phyloP scores from a whole-genome alignment of 768 basidiomycete species.

The Mycena crocata region DNA sequence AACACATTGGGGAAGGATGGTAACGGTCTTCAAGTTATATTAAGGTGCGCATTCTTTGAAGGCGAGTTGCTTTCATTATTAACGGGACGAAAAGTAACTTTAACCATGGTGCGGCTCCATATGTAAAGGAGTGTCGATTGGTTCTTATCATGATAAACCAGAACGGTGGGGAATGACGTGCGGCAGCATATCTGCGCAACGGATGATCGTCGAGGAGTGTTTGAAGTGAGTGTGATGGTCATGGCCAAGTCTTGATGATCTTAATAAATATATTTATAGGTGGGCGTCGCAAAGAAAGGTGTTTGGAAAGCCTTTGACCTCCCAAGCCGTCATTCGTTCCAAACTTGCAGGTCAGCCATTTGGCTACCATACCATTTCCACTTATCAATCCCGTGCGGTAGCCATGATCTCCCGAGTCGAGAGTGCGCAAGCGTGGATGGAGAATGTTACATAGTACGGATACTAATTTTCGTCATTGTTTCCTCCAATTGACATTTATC shows the following conservation, averaged over 20 bases:
- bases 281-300: conserved; percentile 86
- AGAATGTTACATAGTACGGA: conserved; percentile 87
- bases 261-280: conserved; percentile 42
- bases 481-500: no score
- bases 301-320: conserved; percentile 76
- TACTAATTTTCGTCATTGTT: no score
- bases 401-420: conserved; percentile 86
- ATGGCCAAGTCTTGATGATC: background rate
- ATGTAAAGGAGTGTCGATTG: conserved; percentile 72
- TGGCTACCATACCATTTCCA: background rate
- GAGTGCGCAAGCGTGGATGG: conserved; percentile 86
- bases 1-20: conserved; percentile 75
- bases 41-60: conserved; percentile 44
- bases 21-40: conserved; percentile 47
- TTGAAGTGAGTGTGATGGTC: conserved; percentile 60
- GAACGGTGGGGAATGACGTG: conserved; percentile 81
- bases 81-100: no score
- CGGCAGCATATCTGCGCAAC: conserved; percentile 63
- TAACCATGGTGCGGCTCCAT: no score
- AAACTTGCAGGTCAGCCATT: conserved; percentile 65
- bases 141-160: conserved; percentile 79
- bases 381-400: background rate
- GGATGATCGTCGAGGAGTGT: conserved; percentile 79
- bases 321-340: conserved; percentile 79
- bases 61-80: no score